Percentiles rank a stretch among this genome's conserved stretches.
Evolutionary conservation across 306 rosid genomes (phyloP).

Genomic region (Quercus ilex): DNA sequence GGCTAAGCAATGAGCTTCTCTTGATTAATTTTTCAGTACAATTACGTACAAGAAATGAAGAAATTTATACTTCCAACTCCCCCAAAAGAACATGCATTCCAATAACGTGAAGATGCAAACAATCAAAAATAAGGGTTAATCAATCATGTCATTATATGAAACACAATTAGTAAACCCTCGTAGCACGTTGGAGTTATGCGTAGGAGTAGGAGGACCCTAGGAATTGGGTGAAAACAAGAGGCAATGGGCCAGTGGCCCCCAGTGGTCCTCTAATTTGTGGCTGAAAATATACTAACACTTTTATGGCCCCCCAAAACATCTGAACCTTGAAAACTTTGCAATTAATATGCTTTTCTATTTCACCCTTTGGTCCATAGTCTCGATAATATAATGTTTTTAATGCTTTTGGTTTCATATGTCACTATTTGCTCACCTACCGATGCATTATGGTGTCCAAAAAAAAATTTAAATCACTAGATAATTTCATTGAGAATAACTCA

Average conservation of each 20-base stretch:
- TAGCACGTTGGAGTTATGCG: conserved; percentile 18
- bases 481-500: too few relatives aligned
- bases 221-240: conserved; percentile 19
- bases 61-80: background rate
- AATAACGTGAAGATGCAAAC: background rate
- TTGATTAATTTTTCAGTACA: background rate
- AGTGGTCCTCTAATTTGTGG: conserved; percentile 31
- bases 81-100: background rate
- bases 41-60: background rate
- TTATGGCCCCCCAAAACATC: conserved; percentile 9
- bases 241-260: conserved; percentile 23
- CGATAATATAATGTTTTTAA: background rate
- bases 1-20: too few relatives aligned
- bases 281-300: conserved; percentile 15
- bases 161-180: conserved; percentile 3
- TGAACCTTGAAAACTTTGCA: conserved; percentile 5
- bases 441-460: background rate
- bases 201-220: background rate
- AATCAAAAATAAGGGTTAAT: background rate
- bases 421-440: background rate
- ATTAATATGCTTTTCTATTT: background rate
- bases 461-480: too few relatives aligned
- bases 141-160: conserved; percentile 7
- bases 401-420: background rate
- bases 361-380: background rate